Evolutionary conservation across 345 rosid species (phyloP).

Genomic region (Luvunga scandens): DNA sequence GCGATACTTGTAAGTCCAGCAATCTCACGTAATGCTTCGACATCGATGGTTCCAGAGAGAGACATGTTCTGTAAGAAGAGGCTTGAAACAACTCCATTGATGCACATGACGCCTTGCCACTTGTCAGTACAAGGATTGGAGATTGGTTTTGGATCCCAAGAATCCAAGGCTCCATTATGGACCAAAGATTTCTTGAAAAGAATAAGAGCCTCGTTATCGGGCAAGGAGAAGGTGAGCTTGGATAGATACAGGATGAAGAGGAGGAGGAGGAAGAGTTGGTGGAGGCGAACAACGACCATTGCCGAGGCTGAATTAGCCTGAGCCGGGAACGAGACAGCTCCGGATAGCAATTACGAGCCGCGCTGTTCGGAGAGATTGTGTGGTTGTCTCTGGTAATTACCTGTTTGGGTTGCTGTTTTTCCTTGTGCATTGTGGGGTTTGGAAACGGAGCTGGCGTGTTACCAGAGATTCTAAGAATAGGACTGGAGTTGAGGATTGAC

Average conservation of each 20-base stretch:
- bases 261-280: slow-evolving; percentile 6
- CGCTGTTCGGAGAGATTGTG: slow-evolving; percentile 42
- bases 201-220: slow-evolving; percentile 42
- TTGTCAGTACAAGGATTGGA: slow-evolving; percentile 51
- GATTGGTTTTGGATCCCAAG: slow-evolving; percentile 47
- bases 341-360: slow-evolving; percentile 34
- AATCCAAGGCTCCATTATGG: slow-evolving; percentile 34
- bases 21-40: slow-evolving; percentile 43
- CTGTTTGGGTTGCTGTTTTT: slow-evolving; percentile 18
- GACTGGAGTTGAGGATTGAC: not conserved
- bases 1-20: slow-evolving; percentile 47
- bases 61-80: slow-evolving; percentile 51
- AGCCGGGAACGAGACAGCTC: slow-evolving; percentile 24
- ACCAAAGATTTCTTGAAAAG: slow-evolving; percentile 41
- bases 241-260: slow-evolving; percentile 6
- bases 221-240: slow-evolving; percentile 16
- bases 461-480: slow-evolving; percentile 41
- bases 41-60: slow-evolving; percentile 51
- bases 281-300: slow-evolving; percentile 52
- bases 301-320: slow-evolving; percentile 25
- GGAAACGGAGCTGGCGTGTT: slow-evolving; percentile 31
- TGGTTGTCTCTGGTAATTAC: slow-evolving; percentile 15
- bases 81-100: slow-evolving; percentile 43
- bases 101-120: slow-evolving; percentile 67
- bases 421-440: slow-evolving; percentile 23